phyloP scores from a whole-genome alignment of 2,329 filamentous ascomycete genomes.

The Emydomyces testavorans region DNA sequence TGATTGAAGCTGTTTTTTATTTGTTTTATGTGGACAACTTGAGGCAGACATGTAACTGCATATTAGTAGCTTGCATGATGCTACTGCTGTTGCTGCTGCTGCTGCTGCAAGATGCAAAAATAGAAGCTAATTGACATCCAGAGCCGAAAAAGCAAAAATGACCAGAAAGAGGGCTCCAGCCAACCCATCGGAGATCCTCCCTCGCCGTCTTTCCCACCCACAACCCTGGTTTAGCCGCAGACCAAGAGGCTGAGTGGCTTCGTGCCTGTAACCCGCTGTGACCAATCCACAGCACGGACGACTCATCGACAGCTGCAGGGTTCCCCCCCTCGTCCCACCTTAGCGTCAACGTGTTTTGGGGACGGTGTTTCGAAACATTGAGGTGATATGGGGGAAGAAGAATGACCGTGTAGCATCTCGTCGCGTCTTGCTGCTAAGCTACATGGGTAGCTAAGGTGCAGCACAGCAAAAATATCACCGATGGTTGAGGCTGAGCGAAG shows the following conservation, averaged over 20 bases:
- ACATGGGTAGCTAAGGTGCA: background rate
- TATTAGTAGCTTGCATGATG: background rate
- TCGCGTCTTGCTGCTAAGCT: background rate
- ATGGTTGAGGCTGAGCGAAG: background rate
- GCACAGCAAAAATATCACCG: background rate
- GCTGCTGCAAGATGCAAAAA: constrained; percentile 11
- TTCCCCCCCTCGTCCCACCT: background rate
- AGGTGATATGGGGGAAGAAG: no score
- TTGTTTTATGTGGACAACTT: no score
- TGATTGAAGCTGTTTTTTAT: background rate
- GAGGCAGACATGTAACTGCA: background rate
- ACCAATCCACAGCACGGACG: background rate
- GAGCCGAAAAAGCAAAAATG: background rate
- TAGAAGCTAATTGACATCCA: background rate
- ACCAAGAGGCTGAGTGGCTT: constrained; percentile 10
- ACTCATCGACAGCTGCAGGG: background rate
- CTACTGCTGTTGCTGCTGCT: no score
- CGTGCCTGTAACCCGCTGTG: background rate
- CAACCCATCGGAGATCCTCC: background rate
- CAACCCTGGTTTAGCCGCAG: constrained; percentile 8
- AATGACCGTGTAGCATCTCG: no score
- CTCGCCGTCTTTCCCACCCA: background rate
- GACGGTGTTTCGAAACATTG: background rate
- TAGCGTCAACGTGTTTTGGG: background rate
- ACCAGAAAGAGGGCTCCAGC: no score